Evolutionary conservation across 2,329 filamentous ascomycete genomes (phyloP).

Genomic region (Apiospora kogelbergensis): DNA sequence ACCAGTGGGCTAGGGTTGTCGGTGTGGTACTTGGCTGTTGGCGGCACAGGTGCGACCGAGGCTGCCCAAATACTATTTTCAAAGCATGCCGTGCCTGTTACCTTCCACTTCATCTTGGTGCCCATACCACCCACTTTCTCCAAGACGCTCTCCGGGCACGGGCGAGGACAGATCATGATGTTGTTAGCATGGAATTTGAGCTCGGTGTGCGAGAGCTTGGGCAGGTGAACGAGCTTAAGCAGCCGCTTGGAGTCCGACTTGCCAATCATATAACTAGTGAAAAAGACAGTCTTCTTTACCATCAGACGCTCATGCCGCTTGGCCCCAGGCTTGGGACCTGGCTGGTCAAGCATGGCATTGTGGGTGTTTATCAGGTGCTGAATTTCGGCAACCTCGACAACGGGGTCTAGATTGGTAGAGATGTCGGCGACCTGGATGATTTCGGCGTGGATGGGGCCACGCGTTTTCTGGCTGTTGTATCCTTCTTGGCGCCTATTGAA

Average conservation of each 20-base stretch:
- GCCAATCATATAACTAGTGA: constrained; percentile 86
- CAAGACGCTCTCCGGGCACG: constrained; percentile 70
- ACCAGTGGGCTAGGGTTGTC: constrained; percentile 78
- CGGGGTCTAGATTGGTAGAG: constrained; percentile 49
- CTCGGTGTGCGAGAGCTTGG: constrained; percentile 65
- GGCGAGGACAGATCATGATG: constrained; percentile 83
- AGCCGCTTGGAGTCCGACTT: constrained; percentile 71
- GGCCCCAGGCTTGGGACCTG: constrained; percentile 34
- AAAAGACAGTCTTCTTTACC: constrained; percentile 86
- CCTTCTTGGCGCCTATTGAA: constrained; percentile 64
- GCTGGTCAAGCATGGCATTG: constrained; percentile 59
- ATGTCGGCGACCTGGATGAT: constrained; percentile 85
- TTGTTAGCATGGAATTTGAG: constrained; percentile 83
- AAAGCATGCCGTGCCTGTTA: constrained; percentile 71
- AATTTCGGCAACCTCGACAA: constrained; percentile 44
- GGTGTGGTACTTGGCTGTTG: constrained; percentile 69
- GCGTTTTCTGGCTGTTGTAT: constrained; percentile 49
- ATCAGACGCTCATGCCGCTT: constrained; percentile 49
- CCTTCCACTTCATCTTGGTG: constrained; percentile 79
- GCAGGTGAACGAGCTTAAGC: constrained; percentile 66
- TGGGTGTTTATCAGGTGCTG: constrained; percentile 89
- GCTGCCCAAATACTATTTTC: constrained; percentile 89
- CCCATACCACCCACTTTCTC: constrained; percentile 86
- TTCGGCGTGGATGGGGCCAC: constrained; percentile 70
- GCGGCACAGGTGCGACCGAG: constrained; percentile 69